These are phyloP conservation scores for Sapria himalayana DNA, from an alignment of 345 rosid genomes.

Conservation along the genomic window DNA sequence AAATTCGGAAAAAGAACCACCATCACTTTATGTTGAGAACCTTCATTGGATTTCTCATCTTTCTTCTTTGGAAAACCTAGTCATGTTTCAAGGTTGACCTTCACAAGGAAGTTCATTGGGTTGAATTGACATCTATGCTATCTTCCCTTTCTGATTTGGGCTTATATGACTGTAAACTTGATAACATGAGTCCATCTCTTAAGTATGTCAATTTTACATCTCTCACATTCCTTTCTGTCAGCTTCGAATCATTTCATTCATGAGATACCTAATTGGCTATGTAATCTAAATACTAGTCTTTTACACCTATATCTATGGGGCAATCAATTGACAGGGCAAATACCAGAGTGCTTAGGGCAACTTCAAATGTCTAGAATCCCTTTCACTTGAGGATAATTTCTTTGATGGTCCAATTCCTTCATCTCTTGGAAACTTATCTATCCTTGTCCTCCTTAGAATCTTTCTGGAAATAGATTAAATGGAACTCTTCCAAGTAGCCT, in stretches of 20 bases:
- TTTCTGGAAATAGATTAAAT: too few relatives aligned
- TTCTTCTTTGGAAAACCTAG: background rate
- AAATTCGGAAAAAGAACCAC: too few relatives aligned
- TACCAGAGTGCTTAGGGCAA: too few relatives aligned
- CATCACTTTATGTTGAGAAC: background rate
- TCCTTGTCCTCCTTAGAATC: too few relatives aligned
- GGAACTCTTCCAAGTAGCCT: too few relatives aligned
- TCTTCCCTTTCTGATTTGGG: background rate
- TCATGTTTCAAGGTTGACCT: background rate
- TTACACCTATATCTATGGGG: background rate
- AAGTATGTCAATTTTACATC: background rate
- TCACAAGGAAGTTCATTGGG: background rate
- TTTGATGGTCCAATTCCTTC: too few relatives aligned
- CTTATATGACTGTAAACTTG: background rate
- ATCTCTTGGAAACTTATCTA: too few relatives aligned
- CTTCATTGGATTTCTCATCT: slow-evolving; percentile 10
- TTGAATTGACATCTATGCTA: background rate
- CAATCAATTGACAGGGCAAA: background rate
- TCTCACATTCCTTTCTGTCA: background rate
- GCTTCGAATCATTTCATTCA: background rate
- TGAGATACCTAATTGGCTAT: too few relatives aligned
- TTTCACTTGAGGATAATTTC: too few relatives aligned
- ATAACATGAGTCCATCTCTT: background rate
- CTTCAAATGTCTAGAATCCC: too few relatives aligned
- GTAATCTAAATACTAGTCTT: background rate